Base-by-base conservation (phyloP, 176 grass and related monocot genomes). In the Aegilops tauschii region DNA sequence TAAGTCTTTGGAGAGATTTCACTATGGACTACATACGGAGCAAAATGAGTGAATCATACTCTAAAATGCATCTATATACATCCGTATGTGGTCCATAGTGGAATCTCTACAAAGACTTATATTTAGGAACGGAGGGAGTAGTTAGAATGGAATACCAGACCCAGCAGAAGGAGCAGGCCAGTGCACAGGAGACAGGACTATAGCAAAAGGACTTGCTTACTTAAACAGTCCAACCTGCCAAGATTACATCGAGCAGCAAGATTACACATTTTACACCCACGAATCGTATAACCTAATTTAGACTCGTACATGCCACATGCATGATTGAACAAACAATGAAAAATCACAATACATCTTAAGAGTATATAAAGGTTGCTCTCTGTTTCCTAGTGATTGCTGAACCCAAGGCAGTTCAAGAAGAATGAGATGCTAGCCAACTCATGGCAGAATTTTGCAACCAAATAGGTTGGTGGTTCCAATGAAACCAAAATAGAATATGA, bases 131-230 rank as follows among this genome's bases (percentile, higher is more conserved):
- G 30, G 30, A 31, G 30, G 30, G 2, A 31, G 30, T 32, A 1
- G 28, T 30, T 73, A 79, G 4, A 52, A 35, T 17, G 4, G 4
- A 47, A 30, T 37, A 73, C 65, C 27, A 47, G 37, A 6, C 35
- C 47, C 18, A 9, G 4, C 71, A 61, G 12, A 83, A 77, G 29
- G n/a, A 54, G 5, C 39, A 27, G 40, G 14, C 13, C 18, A 5
- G 39, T 62, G 80, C 35, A 83, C 54, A 83, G 36, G n/a, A n/a
- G 20, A 83, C 54, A 78, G 36, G n/a, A n/a, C 11, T 40, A 32
- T 3, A 81, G 9, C 28, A 45, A 65, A 45, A 65, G 25, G 56
- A n/a, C 70, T 65, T 34, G 27, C 59, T 25, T 35, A 45, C 58
- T 30, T 62, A 9, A 73, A 65, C 11, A 21, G 28, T 65, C 8